Conservation (phyloP, 768 basidiomycete genomes). For the Candolleomyces efflorescens region DNA sequence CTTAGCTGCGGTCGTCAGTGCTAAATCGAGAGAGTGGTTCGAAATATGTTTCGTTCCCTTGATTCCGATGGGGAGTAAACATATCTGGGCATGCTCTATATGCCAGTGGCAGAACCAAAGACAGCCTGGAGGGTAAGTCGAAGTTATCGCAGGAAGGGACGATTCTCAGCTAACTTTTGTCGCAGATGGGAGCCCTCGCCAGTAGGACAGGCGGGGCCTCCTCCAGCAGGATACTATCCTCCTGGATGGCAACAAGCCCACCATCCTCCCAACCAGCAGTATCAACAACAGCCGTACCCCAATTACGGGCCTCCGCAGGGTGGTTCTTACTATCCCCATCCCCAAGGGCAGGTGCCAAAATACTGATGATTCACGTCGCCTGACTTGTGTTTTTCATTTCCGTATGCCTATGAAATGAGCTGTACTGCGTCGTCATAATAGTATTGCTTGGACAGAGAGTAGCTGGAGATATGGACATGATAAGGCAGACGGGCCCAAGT, state of each 20-base stretch:
- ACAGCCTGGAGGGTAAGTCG: slow-evolving; percentile 40
- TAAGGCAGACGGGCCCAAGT: no score
- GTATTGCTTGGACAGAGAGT: no score
- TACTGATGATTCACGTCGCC: background rate
- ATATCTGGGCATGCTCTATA: slow-evolving; percentile 63
- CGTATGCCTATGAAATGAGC: no score
- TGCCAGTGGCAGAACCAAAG: slow-evolving; percentile 55
- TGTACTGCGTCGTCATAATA: no score
- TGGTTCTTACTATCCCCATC: background rate
- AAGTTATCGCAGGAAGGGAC: background rate
- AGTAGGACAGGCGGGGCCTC: slow-evolving; percentile 3
- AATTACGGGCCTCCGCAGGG: slow-evolving; percentile 5
- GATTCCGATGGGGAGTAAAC: slow-evolving; percentile 53
- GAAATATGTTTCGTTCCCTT: slow-evolving; percentile 66
- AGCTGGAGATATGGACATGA: no score
- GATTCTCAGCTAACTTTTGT: background rate
- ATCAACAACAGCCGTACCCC: slow-evolving; percentile 1
- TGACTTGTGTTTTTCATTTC: background rate
- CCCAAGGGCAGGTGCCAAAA: background rate
- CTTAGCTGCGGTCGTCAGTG: slow-evolving; percentile 47
- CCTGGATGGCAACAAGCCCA: slow-evolving; percentile 8
- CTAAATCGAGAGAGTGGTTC: slow-evolving; percentile 60
- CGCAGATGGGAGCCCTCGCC: slow-evolving; percentile 21
- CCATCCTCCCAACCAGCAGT: slow-evolving; percentile 2
- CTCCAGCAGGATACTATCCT: slow-evolving; percentile 9